A percentile compares a stretch with the other conserved stretches of the same genome.
Conservation (phyloP, 78 protist species). For the Cyanophora paradoxa region DNA sequence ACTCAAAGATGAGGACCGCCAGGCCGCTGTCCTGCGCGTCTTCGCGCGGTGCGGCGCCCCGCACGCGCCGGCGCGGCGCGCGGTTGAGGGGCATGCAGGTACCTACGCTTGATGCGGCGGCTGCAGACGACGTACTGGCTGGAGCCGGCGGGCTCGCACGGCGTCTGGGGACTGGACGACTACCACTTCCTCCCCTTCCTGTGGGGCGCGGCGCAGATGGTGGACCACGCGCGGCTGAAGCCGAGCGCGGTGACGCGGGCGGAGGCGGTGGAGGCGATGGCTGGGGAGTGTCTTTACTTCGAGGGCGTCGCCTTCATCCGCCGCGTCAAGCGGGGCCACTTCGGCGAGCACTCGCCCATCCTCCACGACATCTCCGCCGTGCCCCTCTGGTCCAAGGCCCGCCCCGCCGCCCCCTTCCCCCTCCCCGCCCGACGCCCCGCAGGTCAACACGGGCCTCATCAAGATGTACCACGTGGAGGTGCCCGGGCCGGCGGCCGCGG, state of each 20-base stretch:
- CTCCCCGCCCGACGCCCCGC: too few species aligned
- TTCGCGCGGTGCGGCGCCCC: too few species aligned
- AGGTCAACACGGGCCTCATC: background rate
- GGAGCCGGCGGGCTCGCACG: slow-evolving; percentile 96
- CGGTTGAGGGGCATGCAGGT: too few species aligned
- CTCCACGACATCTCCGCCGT: slow-evolving; percentile 54
- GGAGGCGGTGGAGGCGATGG: background rate
- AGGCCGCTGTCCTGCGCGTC: slow-evolving; percentile 31
- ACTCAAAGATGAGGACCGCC: slow-evolving; percentile 24
- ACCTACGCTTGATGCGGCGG: slow-evolving; percentile 58
- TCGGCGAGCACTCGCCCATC: slow-evolving; percentile 71
- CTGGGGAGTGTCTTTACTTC: slow-evolving; percentile 14
- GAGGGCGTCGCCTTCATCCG: background rate
- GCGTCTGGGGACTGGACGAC: slow-evolving; percentile 97
- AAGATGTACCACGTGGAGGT: slow-evolving; percentile 15
- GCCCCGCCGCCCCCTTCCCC: too few species aligned
- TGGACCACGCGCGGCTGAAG: background rate
- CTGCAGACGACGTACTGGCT: slow-evolving; percentile 71
- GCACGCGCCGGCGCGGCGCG: too few species aligned
- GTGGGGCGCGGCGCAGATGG: slow-evolving; percentile 88
- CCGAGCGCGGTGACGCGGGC: background rate
- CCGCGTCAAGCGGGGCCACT: slow-evolving; percentile 58
- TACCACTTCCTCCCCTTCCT: slow-evolving; percentile 86
- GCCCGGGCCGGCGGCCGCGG: too few species aligned
- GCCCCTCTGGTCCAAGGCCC: slow-evolving; percentile 31